Evolutionary conservation across 2,329 filamentous ascomycete species (phyloP), one percentile per base, ranked within the genome.

Genomic region (Colletotrichum shisoi): DNA sequence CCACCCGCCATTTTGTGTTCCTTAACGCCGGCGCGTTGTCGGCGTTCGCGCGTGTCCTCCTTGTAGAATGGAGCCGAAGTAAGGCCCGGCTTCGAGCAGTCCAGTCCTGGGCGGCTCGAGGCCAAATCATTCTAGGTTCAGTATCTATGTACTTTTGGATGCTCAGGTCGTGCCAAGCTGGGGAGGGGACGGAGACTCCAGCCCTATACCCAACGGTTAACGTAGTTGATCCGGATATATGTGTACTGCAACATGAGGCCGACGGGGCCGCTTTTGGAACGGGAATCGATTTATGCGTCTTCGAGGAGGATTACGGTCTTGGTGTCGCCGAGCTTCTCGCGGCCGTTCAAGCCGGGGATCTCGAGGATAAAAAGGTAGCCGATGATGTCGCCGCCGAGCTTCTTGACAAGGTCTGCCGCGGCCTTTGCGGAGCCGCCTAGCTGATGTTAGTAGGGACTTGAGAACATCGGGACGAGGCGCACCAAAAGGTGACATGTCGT

Each of bases 351-450:
- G 80, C 95, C 94, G 73, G 93, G 90, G 71, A 99, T 90, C 80
- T 98, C 94, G 77, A 98, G 91, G 74, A 99, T 92, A 84, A 99
- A 99, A 70, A 97, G 83, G 81, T 92, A 98, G 73, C 93, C 94
- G 67, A 97, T 80, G 53, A 98, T 84, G n/a, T 87, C 84, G 71
- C 94, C 95, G 72, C 93, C 93, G 71, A 96, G 87, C 80, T 96
- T 89, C 78, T 89, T 85, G 73, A 98, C 92, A 67, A 99, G 90
- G 70, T 92, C 87, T 70, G 92, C 93, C 21, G 93, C 94, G 68
- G 94, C 95, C 71, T 88, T 87, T 63, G 95, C 95, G 71, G 93
- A 97, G 73, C 95, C 95, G 80, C 94, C 94, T 97, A 71, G 57
- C 54, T 24, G 4, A 13, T 57, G 52, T 67, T 49, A 68, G 51